Percentiles rank a stretch among this genome's conserved stretches.
Evolutionary conservation across 345 rosid species (phyloP).

Genomic region (Laguncularia racemosa): DNA sequence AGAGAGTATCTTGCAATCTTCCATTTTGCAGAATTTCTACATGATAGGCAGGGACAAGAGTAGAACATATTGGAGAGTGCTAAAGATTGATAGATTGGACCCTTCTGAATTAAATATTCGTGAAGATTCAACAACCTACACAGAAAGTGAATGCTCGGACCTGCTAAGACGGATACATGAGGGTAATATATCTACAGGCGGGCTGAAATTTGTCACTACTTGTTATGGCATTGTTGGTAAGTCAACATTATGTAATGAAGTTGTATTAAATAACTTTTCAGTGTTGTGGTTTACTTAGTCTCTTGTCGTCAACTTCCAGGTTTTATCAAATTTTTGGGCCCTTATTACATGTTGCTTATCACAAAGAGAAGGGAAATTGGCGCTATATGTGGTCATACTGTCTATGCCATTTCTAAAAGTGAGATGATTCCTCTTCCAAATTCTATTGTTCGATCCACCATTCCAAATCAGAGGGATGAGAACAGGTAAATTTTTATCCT

Average conservation of each 20-base stretch:
- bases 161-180: slow-evolving; percentile 80
- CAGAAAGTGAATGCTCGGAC: slow-evolving; percentile 64
- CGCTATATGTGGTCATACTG: slow-evolving; percentile 74
- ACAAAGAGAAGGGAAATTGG: slow-evolving; percentile 89
- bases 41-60: slow-evolving; percentile 73
- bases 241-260: slow-evolving; percentile 15
- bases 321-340: slow-evolving; percentile 88
- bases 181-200: slow-evolving; percentile 90
- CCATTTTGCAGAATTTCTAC: slow-evolving; percentile 53
- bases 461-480: slow-evolving; percentile 54
- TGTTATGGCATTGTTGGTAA: slow-evolving; percentile 95
- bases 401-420: slow-evolving; percentile 74
- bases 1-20: background rate
- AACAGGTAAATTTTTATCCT: slow-evolving; percentile 46
- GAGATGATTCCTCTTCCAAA: slow-evolving; percentile 74
- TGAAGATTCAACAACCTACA: slow-evolving; percentile 75
- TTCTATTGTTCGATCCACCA: slow-evolving; percentile 37
- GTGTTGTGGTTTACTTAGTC: background rate
- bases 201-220: slow-evolving; percentile 70
- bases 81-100: slow-evolving; percentile 67
- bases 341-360: slow-evolving; percentile 91
- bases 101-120: slow-evolving; percentile 63
- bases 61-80: slow-evolving; percentile 67
- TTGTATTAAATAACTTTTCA: background rate
- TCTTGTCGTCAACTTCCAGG: slow-evolving; percentile 36